Evolutionary conservation across 1,284 basidiomycete species (phyloP), one percentile per base, ranked within the genome.

Genomic region (Puccinia coronata): DNA sequence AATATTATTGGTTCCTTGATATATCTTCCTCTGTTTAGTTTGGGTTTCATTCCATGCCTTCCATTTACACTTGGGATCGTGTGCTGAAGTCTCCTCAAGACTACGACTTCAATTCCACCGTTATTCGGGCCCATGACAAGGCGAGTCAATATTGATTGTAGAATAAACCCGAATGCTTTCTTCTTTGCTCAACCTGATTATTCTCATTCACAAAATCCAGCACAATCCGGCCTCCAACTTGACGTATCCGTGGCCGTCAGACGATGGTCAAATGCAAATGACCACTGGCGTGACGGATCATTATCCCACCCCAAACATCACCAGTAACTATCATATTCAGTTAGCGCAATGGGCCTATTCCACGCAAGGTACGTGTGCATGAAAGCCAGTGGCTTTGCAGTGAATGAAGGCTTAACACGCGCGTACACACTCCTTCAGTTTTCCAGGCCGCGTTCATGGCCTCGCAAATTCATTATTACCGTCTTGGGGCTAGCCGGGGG

Each of bases 1-100:
- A 1, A 34, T 23, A 8, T 14, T 41, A 0, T 3, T 57, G 31
- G 34, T 16, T n/a, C 8, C 57, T 49, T 70, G 20, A 69, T 23
- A 16, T 47, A 9, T 61, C 1, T 75, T 61, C 61, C n/a, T 28
- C 16, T 2, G 28, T 14, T 8, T 11, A 80, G 83, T 91, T 91
- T 82, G 90, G 90, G n/a, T 91, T 90, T 86, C 90, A 90, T 84
- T 90, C 90, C 0, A 89, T 91, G 88, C 90, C 90, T 0, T 91
- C 90, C 0, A 89, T 91, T 85, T 90, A 90, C 83, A 89, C 88
- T 74, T 90, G 90, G 89, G 88, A 91, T 84, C 89, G 90, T 83
- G 89, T 90, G 0, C 88, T 91, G 23, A 83, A 86, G n/a, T 87
- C 88, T 0, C 43, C 70, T 28, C 88, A 88, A 16, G 89, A 90